phyloP scores from a whole-genome alignment of 176 grass and related monocot genomes.

The Rhynchospora tenuis region DNA sequence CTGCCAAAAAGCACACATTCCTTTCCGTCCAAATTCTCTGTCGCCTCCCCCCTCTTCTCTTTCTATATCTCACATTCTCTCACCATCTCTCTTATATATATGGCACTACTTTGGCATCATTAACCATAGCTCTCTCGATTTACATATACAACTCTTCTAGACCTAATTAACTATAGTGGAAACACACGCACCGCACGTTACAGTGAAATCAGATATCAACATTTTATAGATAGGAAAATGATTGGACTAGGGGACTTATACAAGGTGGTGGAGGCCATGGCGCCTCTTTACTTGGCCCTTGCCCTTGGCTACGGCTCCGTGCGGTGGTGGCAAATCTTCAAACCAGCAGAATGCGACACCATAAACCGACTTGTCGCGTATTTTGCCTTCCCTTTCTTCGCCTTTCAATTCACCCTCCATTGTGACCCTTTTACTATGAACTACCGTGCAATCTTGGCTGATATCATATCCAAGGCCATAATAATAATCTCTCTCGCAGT shows the following conservation, averaged over 20 bases:
- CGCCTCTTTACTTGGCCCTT: slow-evolving; percentile 80
- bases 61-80: not conserved
- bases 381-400: slow-evolving; percentile 86
- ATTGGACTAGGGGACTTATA: slow-evolving; percentile 70
- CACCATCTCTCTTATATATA: not conserved
- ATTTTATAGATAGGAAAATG: slow-evolving; percentile 33
- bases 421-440: slow-evolving; percentile 91
- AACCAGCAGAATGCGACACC: slow-evolving; percentile 76
- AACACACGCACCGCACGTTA: not conserved
- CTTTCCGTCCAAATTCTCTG: not conserved
- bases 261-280: slow-evolving; percentile 83
- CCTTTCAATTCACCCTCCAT: slow-evolving; percentile 93
- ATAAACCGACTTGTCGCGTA: slow-evolving; percentile 83
- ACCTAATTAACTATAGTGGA: not conserved
- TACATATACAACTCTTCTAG: not conserved
- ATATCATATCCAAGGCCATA: slow-evolving; percentile 69
- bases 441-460: slow-evolving; percentile 76
- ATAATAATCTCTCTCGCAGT: slow-evolving; percentile 47
- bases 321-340: slow-evolving; percentile 91
- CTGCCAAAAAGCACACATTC: slow-evolving; percentile 11
- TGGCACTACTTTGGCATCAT: not conserved
- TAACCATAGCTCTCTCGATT: slow-evolving; percentile 7
- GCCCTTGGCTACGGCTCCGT: slow-evolving; percentile 79
- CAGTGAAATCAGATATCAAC: not conserved
- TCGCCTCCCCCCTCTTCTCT: not conserved